These are phyloP conservation scores for Geotrichum klebahnii DNA, from an alignment of 1,139 yeast species.

Conservation along the genomic window DNA sequence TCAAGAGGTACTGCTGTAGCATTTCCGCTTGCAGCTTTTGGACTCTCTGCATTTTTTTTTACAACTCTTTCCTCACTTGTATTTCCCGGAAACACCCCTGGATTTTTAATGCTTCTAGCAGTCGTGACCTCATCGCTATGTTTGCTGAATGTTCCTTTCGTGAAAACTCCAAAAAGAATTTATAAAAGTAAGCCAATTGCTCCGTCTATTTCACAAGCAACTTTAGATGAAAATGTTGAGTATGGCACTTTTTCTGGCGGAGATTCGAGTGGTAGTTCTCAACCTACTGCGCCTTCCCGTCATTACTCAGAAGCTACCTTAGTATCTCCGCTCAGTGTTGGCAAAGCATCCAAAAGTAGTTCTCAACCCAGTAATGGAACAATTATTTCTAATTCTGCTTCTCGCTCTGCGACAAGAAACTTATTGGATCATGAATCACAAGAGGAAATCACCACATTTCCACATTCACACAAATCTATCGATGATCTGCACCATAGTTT, in stretches of 20 bases:
- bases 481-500: conserved; percentile 12
- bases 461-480: background rate
- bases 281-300: background rate
- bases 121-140: conserved; percentile 32
- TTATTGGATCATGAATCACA: background rate
- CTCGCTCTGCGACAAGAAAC: background rate
- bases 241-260: background rate
- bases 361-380: background rate
- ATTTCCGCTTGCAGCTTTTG: conserved; percentile 40
- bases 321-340: conserved; percentile 8
- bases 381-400: background rate
- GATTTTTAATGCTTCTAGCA: conserved; percentile 33
- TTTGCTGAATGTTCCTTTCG: conserved; percentile 32
- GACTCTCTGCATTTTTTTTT: conserved; percentile 39
- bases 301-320: conserved; percentile 22
- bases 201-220: background rate
- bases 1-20: conserved; percentile 39
- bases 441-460: conserved; percentile 21
- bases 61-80: conserved; percentile 31
- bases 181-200: background rate
- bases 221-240: background rate
- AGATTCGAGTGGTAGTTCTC: background rate
- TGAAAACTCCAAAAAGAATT: conserved; percentile 25
- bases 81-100: conserved; percentile 36
- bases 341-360: too few species aligned